These are phyloP conservation scores for Trametes polyzona DNA, from an alignment of 1,284 basidiomycete genomes.

Conservation along the genomic window DNA sequence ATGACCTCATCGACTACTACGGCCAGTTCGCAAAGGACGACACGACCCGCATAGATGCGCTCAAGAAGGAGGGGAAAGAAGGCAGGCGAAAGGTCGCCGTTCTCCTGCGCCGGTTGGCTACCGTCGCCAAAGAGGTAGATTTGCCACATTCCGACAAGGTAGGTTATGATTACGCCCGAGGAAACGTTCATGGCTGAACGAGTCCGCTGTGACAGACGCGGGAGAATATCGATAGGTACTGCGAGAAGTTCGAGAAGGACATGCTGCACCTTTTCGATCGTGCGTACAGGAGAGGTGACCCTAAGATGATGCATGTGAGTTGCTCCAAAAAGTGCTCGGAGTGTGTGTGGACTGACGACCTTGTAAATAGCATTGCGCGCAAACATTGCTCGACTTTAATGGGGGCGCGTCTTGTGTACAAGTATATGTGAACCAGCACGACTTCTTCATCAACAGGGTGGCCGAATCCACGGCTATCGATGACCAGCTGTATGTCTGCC, in stretches of 20 bases:
- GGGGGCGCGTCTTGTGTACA: slow-evolving; percentile 96
- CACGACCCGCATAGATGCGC: slow-evolving; percentile 73
- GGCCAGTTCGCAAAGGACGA: slow-evolving; percentile 91
- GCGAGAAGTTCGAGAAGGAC: slow-evolving; percentile 98
- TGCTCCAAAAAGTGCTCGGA: background rate
- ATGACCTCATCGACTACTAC: slow-evolving; percentile 95
- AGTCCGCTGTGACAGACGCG: slow-evolving; percentile 55
- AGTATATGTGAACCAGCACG: slow-evolving; percentile 99
- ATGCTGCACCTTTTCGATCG: slow-evolving; percentile 96
- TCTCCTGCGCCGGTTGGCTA: slow-evolving; percentile 85
- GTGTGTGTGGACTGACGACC: background rate
- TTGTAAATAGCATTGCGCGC: slow-evolving; percentile 84
- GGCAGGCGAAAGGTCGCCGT: slow-evolving; percentile 90
- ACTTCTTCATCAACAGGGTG: slow-evolving; percentile 96
- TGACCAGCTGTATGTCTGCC: slow-evolving; percentile 62
- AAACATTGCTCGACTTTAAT: slow-evolving; percentile 97
- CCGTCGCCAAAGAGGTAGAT: slow-evolving; percentile 92
- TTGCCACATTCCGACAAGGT: slow-evolving; percentile 82
- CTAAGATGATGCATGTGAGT: slow-evolving; percentile 96
- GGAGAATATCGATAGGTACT: slow-evolving; percentile 93
- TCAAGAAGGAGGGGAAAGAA: slow-evolving; percentile 87
- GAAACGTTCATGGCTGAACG: background rate
- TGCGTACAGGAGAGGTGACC: slow-evolving; percentile 95
- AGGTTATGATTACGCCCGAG: slow-evolving; percentile 18
- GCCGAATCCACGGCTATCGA: slow-evolving; percentile 62